Evolutionary conservation across 2,329 filamentous ascomycete species (phyloP).

Genomic region (Colletotrichum sansevieriae): DNA sequence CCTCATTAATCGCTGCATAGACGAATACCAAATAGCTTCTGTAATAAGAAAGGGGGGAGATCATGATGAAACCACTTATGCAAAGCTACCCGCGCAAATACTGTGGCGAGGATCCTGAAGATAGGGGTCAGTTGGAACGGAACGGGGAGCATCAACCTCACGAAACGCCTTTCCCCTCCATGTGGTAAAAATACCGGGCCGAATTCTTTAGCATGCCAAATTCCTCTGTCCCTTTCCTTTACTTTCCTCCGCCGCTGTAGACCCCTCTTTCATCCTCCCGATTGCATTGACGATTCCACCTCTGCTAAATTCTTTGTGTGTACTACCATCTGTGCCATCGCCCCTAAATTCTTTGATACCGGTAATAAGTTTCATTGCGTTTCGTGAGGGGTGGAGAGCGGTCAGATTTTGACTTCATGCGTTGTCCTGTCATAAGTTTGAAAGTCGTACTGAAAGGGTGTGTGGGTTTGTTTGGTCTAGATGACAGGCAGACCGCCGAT

Average conservation of each 20-base stretch:
- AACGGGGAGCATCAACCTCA: slow-evolving; percentile 21
- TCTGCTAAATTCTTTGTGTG: slow-evolving; percentile 17
- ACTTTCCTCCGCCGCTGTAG: slow-evolving; percentile 13
- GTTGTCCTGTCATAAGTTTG: slow-evolving; percentile 24
- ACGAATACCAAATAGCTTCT: slow-evolving; percentile 39
- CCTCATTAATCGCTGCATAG: slow-evolving; percentile 40
- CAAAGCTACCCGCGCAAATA: slow-evolving; percentile 22
- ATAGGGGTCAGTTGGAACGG: slow-evolving; percentile 11
- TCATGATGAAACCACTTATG: slow-evolving; percentile 34
- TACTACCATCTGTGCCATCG: slow-evolving; percentile 26
- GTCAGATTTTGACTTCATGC: slow-evolving; percentile 3
- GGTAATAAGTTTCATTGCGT: slow-evolving; percentile 32
- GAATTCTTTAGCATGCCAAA: slow-evolving; percentile 30
- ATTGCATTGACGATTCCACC: slow-evolving; percentile 24
- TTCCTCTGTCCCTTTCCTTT: slow-evolving; percentile 4
- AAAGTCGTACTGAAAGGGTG: slow-evolving; percentile 24
- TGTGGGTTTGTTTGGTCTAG: slow-evolving; percentile 22
- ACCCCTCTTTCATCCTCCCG: not conserved
- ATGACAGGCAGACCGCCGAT: not conserved
- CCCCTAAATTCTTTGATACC: slow-evolving; percentile 20
- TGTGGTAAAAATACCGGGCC: slow-evolving; percentile 19
- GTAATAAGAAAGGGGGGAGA: slow-evolving; percentile 28
- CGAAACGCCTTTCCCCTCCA: slow-evolving; percentile 29
- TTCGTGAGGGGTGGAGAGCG: slow-evolving; percentile 11
- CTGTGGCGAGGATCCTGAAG: not conserved